Percentiles rank a stretch among this genome's conserved stretches.
Evolutionary conservation across 768 basidiomycete genomes (phyloP).

Genomic region (Saitozyma sp.): DNA sequence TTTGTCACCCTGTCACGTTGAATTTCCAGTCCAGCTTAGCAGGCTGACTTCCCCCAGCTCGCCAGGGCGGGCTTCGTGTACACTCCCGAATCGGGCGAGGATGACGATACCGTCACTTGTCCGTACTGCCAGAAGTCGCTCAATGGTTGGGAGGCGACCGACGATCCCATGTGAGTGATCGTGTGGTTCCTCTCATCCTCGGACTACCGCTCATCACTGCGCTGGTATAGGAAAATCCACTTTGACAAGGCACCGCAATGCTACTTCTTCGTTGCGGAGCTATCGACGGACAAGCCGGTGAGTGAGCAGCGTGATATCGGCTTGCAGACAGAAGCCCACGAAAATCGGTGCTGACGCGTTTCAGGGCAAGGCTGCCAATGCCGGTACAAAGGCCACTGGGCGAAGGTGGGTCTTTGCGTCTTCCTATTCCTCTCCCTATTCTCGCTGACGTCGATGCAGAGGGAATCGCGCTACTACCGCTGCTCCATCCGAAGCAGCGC

Average conservation of each 20-base stretch:
- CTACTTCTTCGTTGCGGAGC: conserved; percentile 55
- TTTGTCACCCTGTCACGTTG: conserved; percentile 17
- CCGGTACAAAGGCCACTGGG: too few relatives aligned
- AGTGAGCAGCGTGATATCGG: too few relatives aligned
- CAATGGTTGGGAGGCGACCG: conserved; percentile 81
- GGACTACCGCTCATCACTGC: neutral
- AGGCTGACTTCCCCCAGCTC: conserved; percentile 60
- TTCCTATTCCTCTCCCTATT: too few relatives aligned
- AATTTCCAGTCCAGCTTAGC: too few relatives aligned
- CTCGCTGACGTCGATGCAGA: too few relatives aligned
- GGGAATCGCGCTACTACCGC: conserved; percentile 10
- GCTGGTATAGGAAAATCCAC: conserved; percentile 62
- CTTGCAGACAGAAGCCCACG: too few relatives aligned
- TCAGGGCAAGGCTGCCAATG: too few relatives aligned
- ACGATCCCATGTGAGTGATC: conserved; percentile 76
- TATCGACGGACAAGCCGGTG: neutral
- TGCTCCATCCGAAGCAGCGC: neutral
- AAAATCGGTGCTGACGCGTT: too few relatives aligned
- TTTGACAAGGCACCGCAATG: conserved; percentile 65
- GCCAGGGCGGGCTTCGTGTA: conserved; percentile 85
- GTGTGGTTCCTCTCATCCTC: neutral
- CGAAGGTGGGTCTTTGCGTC: too few relatives aligned
- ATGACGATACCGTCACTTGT: conserved; percentile 80
- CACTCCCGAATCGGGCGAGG: conserved; percentile 62
- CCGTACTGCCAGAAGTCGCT: conserved; percentile 78